Evolutionary conservation across 345 rosid genomes (phyloP).

Genomic region (Alliaria petiolata): DNA sequence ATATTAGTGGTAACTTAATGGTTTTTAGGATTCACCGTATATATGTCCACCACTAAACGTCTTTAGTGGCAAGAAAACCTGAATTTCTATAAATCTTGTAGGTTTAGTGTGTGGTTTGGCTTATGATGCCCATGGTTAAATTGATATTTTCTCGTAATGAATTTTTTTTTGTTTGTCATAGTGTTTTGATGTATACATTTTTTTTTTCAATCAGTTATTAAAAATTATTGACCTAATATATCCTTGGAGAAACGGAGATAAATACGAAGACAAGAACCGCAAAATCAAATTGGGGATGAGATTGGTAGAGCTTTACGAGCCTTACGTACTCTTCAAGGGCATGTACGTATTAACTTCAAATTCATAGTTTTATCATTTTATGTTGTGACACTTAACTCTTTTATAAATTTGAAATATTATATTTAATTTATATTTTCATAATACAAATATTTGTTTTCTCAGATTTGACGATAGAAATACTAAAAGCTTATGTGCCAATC

Average conservation of each 20-base stretch:
- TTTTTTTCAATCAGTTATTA: slow-evolving; percentile 11
- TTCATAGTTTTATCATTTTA: background rate
- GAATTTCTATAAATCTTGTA: too few relatives aligned
- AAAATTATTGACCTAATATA: slow-evolving; percentile 18
- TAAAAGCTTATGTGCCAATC: slow-evolving; percentile 34
- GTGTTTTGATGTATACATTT: background rate
- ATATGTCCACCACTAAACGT: too few relatives aligned
- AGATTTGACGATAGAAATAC: slow-evolving; percentile 69
- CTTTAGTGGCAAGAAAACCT: too few relatives aligned
- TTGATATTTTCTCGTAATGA: background rate
- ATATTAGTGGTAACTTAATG: too few relatives aligned
- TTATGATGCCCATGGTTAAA: too few relatives aligned
- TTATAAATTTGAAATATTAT: too few relatives aligned
- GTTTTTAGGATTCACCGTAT: too few relatives aligned
- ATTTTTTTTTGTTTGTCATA: background rate
- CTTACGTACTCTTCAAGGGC: slow-evolving; percentile 84
- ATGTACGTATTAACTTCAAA: slow-evolving; percentile 47
- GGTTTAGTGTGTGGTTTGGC: too few relatives aligned
- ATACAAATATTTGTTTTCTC: background rate
- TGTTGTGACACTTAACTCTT: background rate
- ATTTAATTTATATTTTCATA: too few relatives aligned
- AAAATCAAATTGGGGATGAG: slow-evolving; percentile 50
- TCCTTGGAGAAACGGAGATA: slow-evolving; percentile 27
- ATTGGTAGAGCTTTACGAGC: slow-evolving; percentile 70
- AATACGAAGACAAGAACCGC: slow-evolving; percentile 18